Percentiles rank a stretch among this genome's conserved stretches.
These are phyloP conservation scores for Circinella minor DNA, from an alignment of 371 early-diverging fungal genomes.

Conservation along the genomic window DNA sequence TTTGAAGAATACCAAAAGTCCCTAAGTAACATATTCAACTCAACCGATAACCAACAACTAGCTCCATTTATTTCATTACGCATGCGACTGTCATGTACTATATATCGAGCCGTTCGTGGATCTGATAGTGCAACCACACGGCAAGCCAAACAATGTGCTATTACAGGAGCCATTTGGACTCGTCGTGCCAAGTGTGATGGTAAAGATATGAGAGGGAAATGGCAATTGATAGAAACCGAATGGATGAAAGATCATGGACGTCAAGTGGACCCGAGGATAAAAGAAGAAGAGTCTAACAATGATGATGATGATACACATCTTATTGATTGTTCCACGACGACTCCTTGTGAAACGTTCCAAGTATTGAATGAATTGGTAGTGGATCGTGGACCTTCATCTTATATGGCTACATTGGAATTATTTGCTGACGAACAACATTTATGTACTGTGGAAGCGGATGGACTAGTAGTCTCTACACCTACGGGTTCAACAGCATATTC, in stretches of 20 bases:
- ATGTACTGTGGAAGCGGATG: conserved; percentile 90
- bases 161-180: neutral
- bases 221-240: conserved; percentile 6
- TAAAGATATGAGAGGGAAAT: conserved; percentile 38
- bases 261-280: neutral
- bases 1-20: conserved; percentile 58
- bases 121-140: conserved; percentile 12
- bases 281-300: conserved; percentile 38
- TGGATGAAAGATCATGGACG: conserved; percentile 4
- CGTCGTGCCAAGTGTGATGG: conserved; percentile 8
- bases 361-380: conserved; percentile 86
- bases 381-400: conserved; percentile 91
- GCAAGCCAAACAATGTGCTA: conserved; percentile 1
- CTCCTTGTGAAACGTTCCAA: conserved; percentile 62
- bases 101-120: conserved; percentile 64
- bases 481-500: conserved; percentile 98
- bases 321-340: conserved; percentile 52
- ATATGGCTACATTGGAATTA: conserved; percentile 87
- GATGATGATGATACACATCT: conserved; percentile 16
- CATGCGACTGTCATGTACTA: conserved; percentile 41
- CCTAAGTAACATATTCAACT: neutral
- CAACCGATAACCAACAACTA: neutral
- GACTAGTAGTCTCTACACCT: conserved; percentile 91
- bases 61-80: neutral
- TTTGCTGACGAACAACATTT: conserved; percentile 88